Conservation (phyloP, 2,329 filamentous ascomycete genomes). For the Colletotrichum sp. region DNA sequence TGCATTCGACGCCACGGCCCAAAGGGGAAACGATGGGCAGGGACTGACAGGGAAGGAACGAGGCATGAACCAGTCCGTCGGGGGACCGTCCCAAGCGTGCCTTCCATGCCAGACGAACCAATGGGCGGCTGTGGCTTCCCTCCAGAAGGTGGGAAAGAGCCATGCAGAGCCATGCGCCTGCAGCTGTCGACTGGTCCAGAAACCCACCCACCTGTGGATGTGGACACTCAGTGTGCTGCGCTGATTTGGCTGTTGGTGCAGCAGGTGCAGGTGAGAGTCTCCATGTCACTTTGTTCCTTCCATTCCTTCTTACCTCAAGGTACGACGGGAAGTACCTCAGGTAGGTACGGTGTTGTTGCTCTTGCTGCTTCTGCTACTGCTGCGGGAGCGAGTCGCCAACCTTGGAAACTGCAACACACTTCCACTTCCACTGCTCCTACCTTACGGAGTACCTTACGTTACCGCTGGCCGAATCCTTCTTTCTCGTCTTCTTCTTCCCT, state of each 20-base stretch:
- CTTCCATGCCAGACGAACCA: not conserved
- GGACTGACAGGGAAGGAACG: not conserved
- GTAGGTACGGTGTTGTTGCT: not conserved
- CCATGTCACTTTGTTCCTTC: not conserved
- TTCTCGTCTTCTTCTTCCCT: not conserved
- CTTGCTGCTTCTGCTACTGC: not conserved
- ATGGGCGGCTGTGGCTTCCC: not conserved
- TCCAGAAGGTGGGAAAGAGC: not conserved
- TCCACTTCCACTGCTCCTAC: not conserved
- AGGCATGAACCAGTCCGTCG: slow-evolving; percentile 13
- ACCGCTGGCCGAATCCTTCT: not conserved
- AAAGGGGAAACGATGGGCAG: slow-evolving; percentile 5
- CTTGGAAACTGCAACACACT: not conserved
- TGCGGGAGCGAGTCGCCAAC: not conserved
- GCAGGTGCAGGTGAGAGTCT: not conserved
- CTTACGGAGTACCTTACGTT: not conserved
- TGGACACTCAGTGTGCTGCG: not conserved
- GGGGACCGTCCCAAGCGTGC: not conserved
- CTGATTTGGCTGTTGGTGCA: not conserved
- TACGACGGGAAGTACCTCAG: not conserved
- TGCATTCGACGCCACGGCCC: not conserved
- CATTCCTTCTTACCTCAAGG: not conserved
- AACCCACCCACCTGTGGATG: not conserved
- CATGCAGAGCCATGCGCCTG: not conserved
- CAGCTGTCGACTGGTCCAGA: not conserved